Evolutionary conservation across 106 monocot genomes (phyloP).

Genomic region (Acorus gramineus): DNA sequence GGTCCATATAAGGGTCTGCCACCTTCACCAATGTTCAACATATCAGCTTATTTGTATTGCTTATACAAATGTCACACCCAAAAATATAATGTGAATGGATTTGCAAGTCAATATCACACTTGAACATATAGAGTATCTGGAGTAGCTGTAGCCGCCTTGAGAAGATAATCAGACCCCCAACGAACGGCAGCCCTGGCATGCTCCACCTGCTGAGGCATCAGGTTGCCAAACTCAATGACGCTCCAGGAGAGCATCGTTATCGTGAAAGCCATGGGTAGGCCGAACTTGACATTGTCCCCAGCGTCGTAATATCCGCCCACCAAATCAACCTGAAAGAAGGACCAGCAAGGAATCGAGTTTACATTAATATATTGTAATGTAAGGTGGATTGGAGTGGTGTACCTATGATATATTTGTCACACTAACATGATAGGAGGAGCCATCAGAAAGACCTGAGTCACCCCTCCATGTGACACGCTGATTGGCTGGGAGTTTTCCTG

Average conservation of each 20-base stretch:
- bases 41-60: neutral
- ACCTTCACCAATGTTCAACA: conserved; percentile 17
- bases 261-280: conserved; percentile 51
- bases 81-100: neutral
- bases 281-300: conserved; percentile 52
- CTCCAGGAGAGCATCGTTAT: conserved; percentile 76
- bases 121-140: conserved; percentile 52
- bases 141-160: conserved; percentile 49
- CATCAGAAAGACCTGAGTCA: conserved; percentile 58
- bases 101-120: conserved; percentile 8
- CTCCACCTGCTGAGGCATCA: conserved; percentile 38
- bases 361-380: too few relatives aligned
- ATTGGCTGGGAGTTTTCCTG: conserved; percentile 49
- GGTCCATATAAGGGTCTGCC: conserved; percentile 62
- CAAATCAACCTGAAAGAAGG: conserved; percentile 39
- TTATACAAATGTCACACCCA: neutral
- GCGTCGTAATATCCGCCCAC: conserved; percentile 47
- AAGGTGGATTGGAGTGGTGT: too few relatives aligned
- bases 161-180: conserved; percentile 67
- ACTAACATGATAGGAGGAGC: conserved; percentile 25
- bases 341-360: too few relatives aligned
- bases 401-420: too few relatives aligned
- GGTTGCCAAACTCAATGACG: conserved; percentile 48
- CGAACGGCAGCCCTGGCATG: conserved; percentile 48
- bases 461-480: conserved; percentile 57